Evolutionary conservation across 352 stramenopile species (phyloP), one percentile per base, ranked within the genome.

Genomic region (Thraustochytrium aureum): DNA sequence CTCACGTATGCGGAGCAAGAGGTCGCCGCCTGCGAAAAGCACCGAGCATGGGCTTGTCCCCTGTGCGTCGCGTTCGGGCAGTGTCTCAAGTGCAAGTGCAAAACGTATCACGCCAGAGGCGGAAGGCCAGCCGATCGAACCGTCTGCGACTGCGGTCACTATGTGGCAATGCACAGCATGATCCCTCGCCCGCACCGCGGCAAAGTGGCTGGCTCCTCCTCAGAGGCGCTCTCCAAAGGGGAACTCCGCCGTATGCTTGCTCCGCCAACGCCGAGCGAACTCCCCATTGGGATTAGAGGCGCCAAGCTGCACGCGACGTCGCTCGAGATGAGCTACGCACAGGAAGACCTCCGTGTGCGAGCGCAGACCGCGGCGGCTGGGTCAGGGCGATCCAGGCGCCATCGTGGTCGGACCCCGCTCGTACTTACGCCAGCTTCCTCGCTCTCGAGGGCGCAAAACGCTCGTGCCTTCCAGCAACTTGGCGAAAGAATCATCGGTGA

Each of bases 111-210:
- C 26, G 52, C 47, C 5, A 50, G 59, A 6, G 6, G 26, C 2
- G 37, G 35, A 5, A 32, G 1, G 10, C 38, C n/a, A 10, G 67
- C 37, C 12, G 37, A 38, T 20, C 50, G 69, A 3, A 32, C 69
- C 4, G 59, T 79, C 10, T 79, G 69, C 56, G 17, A 14, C 12
- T 79, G 69, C 33, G 69, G 69, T 0, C 69, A 79, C 59, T 79
- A 79, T 52, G 69, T 79, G 20, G 69, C 69, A 37, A 79, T 79
- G 69, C 69, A 79, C 38, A 54, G 59, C 54, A 79, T 79, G 52
- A 67, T 79, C n/a, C 69, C 50, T 56, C 47, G 35, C n/a, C 47
- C n/a, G 32, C 38, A 33, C 47, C 32, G 12, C 22, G 64, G 64
- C 32, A 30, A 45, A 17, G 61, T 45, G n/a, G 42, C 64, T 1